Evolutionary conservation across 139 green algal species (phyloP), one percentile per base, ranked within the genome.

Genomic region (Axilococcus clingmanii): DNA sequence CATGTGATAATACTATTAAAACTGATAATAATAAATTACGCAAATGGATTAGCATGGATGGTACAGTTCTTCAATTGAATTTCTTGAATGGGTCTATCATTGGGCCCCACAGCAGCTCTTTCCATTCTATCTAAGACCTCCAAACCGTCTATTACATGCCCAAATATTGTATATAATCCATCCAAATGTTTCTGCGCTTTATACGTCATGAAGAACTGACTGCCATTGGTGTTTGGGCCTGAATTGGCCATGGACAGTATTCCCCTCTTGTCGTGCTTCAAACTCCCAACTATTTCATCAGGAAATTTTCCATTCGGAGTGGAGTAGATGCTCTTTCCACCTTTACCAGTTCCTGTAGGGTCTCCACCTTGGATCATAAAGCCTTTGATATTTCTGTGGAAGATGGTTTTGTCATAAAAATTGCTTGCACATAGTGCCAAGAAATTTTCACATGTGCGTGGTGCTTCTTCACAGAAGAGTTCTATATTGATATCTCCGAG

Each of bases 191-290:
- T 47, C n/a, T 94, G 80, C 14, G 91, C 83, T 45, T 84, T 91
- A 74, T 96, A 99, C 1, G 76, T 88, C 41, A 99, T 81, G 75
- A 99, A 99, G 58, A 99, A 99, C 24, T 77, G 59, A 29, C 41
- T 71, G 27, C 71, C 84, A 40, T 95, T 95, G 1, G 83, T 91
- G 77, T 94, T 88, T n/a, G 84, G 84, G 2, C 93, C 93, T 44
- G 71, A 87, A 71, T 98, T 99, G 23, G 93, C 93, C 92, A 98
- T 97, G 17, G 79, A 88, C 40, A 98, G 40, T 8, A 95, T 82
- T 49, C 93, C 93, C 4, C 88, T 68, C 66, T 81, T 81, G 54
- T 29, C 66, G 69, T 95, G 87, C 55, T 95, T 96, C 24, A 97
- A 70, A 5, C 57, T 52, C 29, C 94, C 85, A 0, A 44, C 45